Evolutionary conservation across 1,139 yeast species (phyloP), one percentile per base, ranked within the genome.

Genomic region (Geotrichum phurueaensis): DNA sequence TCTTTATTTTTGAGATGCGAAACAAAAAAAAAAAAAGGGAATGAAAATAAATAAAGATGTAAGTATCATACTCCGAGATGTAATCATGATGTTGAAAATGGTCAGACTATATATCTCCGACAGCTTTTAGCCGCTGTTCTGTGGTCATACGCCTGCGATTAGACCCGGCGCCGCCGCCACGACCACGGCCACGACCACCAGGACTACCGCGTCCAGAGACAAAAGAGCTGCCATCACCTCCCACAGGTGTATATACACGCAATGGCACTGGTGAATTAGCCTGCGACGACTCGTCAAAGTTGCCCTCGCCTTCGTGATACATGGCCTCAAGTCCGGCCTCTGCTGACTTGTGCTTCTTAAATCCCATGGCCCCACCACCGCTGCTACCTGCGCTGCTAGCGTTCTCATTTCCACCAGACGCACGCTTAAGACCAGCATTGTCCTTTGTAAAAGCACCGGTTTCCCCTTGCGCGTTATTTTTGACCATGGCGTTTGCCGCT

Each of bases 251-350:
- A 31, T 62, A 61, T 1, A 70, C 63, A 9, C 71, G 69, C 23
- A 70, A 66, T 1, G 63, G 31, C 6, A 54, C 54, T n/a, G 50
- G 60, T 12, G 60, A 53, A n/a, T 43, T 48, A 7, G 39, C 53
- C 31, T 53, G 56, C 36, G 56, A 53, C n/a, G 60, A 61, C 61
- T 72, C 76, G 56, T 75, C 77, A 66, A 81, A 81, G 64, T 79
- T 78, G 13, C 84, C 85, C 69, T 83, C 86, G n/a, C 82, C 85
- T 68, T 83, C 86, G 68, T 83, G 85, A 67, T 82, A 82, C 81
- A 82, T 75, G 33, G 81, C 84, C 65, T 82, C 85, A 58, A 82
- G 71, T 25, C 66, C 58, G 13, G 31, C 64, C 22, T 58, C 54
- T 6, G 59, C 58, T 57, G 60, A 60, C 47, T 57, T 54, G 22